Evolutionary conservation across 2,329 filamentous ascomycete species (phyloP).

Genomic region (Trichoderma gracile): DNA sequence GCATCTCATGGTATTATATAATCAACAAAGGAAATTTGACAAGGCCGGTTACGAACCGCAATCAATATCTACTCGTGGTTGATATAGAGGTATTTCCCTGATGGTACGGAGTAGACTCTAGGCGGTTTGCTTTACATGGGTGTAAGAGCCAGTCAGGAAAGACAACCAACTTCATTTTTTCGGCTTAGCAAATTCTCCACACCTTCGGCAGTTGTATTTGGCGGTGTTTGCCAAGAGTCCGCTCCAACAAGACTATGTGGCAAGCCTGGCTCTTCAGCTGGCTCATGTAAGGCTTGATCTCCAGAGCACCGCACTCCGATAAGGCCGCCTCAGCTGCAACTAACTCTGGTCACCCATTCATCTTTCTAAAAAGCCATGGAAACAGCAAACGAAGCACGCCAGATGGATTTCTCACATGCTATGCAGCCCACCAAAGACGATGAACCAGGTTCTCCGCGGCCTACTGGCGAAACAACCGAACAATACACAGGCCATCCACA

Average conservation of each 20-base stretch:
- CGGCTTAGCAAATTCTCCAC: neutral
- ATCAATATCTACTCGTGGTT: no score
- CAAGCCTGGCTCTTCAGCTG: neutral
- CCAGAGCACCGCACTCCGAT: neutral
- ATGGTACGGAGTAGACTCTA: no score
- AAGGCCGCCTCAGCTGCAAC: conserved; percentile 9
- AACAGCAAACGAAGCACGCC: neutral
- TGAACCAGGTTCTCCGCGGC: conserved; percentile 1
- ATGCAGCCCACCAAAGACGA: neutral
- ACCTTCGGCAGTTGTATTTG: neutral
- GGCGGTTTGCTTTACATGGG: no score
- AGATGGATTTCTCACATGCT: neutral
- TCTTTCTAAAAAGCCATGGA: neutral
- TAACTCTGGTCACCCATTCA: neutral
- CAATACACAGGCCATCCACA: neutral
- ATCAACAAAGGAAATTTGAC: no score
- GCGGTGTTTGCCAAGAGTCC: conserved; percentile 14
- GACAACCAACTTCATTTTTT: neutral
- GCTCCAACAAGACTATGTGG: neutral
- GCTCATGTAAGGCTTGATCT: neutral
- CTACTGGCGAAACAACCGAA: neutral
- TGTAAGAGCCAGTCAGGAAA: no score
- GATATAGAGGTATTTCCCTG: no score
- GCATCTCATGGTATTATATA: no score
- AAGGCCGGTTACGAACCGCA: no score